Conservation (phyloP, 2,329 filamentous ascomycete genomes). For the Penicillium nordicum region DNA sequence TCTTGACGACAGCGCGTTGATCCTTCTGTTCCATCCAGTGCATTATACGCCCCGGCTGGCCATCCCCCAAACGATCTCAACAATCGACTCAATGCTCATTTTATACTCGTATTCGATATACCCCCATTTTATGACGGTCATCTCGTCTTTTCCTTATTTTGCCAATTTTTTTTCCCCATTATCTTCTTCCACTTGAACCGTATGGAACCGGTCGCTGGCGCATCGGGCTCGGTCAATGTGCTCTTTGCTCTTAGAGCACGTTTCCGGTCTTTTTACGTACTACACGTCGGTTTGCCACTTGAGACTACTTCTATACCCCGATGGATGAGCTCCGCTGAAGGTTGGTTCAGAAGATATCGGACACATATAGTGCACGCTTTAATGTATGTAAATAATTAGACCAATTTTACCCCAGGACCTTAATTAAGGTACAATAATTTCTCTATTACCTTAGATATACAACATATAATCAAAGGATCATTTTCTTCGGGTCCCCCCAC, state of each 20-base stretch:
- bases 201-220: conserved; percentile 23
- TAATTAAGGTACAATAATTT: not conserved
- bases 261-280: conserved; percentile 22
- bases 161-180: not conserved
- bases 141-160: conserved; percentile 18
- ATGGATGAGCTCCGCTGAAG: conserved; percentile 7
- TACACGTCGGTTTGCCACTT: conserved; percentile 11
- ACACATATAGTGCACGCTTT: conserved; percentile 26
- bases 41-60: conserved; percentile 15
- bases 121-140: conserved; percentile 30
- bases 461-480: not conserved
- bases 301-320: conserved; percentile 1
- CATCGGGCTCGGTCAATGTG: conserved; percentile 15
- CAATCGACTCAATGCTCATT: conserved; percentile 7
- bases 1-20: conserved; percentile 38
- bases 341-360: conserved; percentile 15
- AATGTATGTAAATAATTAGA: conserved; percentile 34
- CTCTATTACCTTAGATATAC: not conserved
- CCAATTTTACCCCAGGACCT: conserved; percentile 18
- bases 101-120: conserved; percentile 29
- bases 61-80: not conserved
- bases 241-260: conserved; percentile 11
- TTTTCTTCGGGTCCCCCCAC: conserved; percentile 5
- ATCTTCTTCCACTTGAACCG: conserved; percentile 10
- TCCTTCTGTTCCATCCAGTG: conserved; percentile 16